Base-by-base conservation (phyloP, 2,329 filamentous ascomycete species). In the Ophiostoma ulmi region DNA sequence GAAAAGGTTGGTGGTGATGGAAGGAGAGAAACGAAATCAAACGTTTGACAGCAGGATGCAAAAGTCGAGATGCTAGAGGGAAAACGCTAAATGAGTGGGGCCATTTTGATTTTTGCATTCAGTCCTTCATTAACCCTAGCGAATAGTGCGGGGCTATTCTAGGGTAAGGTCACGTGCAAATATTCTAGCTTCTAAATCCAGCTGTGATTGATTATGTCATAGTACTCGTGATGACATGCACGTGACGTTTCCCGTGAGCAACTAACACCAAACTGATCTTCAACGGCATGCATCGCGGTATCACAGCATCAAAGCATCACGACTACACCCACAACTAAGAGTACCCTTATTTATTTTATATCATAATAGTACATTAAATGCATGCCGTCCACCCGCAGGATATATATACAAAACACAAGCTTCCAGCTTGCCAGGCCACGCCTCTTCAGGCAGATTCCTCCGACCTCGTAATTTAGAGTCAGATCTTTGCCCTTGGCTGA, bases 1-100 rank as follows among this genome's bases (percentile, higher is more conserved):
- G 71, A 64, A 35, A 48, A 70, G 68, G 69, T n/a, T 65, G 58
- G 58, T 48, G 38, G 68, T 72, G 69, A 61, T 72, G 70, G 68
- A 44, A 69, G 55, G 22, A 64, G 22, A 48, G 38, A 44, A 36
- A 20, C 52, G n/a, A 52, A 22, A 36, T 26, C 22, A 39, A 58
- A 63, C 11, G 58, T 65, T 65, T 67, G 38, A 22, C 36, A 52
- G 22, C 52, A 35, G 48, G 61, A 70, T 13, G 35, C 20, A 63
- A 36, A 39, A 65, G 63, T 65, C 58, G 31, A 48, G 26, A 52
- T 41, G 68, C 67, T 55, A 69, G 68, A 52, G 22, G 26, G 14
- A 61, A 58, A 67, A 71, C 55, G 41, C 65, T 69, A 22, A 20
- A 22, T 41, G 36, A 20, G 69, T 70, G 41, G 68, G 44, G 44